Conservation (phyloP, 345 rosid genomes). For the Turnera subulata region DNA sequence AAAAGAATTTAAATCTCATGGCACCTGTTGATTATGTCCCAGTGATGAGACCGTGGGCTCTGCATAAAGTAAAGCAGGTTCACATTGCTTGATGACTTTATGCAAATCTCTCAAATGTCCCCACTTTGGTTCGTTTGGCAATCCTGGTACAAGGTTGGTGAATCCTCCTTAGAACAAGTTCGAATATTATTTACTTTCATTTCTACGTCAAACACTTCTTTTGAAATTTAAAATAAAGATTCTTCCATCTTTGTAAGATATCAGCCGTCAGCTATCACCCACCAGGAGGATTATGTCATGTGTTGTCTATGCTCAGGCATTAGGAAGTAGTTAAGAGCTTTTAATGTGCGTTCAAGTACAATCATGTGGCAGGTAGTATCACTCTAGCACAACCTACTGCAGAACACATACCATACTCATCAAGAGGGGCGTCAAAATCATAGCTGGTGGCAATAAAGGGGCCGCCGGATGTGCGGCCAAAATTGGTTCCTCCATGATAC, state of each 20-base stretch:
- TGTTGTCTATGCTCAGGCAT: neutral
- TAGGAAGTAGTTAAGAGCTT: constrained; percentile 1
- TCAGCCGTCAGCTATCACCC: neutral
- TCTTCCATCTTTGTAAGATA: neutral
- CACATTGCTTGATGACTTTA: constrained; percentile 40
- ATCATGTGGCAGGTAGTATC: neutral
- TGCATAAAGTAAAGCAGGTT: constrained; percentile 40
- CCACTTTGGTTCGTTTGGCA: constrained; percentile 44
- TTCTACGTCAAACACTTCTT: neutral
- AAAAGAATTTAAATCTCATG: neutral
- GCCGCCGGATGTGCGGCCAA: constrained; percentile 45
- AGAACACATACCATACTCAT: constrained; percentile 36
- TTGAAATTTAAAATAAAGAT: neutral
- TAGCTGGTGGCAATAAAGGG: constrained; percentile 49
- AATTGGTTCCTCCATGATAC: constrained; percentile 56
- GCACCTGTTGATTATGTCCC: constrained; percentile 37
- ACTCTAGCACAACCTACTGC: constrained; percentile 1
- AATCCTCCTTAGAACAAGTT: neutral
- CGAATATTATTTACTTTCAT: neutral
- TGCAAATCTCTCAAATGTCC: constrained; percentile 44
- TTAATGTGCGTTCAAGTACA: neutral
- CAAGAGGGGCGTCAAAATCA: constrained; percentile 51
- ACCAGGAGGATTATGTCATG: neutral
- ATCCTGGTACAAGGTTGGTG: constrained; percentile 23
- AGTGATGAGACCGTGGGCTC: constrained; percentile 36